Evolutionary conservation across 225 moss, liverwort and hornwort genomes (phyloP).

Genomic region (Polytrichum formosum): DNA sequence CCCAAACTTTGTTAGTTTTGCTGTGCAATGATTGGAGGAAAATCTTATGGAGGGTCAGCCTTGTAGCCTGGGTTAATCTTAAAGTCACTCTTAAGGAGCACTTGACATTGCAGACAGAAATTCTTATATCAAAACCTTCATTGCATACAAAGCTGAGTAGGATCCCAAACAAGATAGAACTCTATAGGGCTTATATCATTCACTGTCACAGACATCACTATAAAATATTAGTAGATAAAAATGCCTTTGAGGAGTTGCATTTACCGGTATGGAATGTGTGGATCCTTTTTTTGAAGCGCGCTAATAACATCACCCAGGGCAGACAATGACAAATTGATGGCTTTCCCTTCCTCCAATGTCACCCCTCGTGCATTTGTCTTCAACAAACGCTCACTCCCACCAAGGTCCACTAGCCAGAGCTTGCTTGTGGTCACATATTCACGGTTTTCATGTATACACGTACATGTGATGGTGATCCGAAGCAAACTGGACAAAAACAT

Average conservation of each 20-base stretch:
- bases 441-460: slow-evolving; percentile 6
- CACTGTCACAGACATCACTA: too few species aligned
- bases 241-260: not conserved
- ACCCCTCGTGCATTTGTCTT: slow-evolving; percentile 20
- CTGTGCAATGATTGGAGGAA: too few species aligned
- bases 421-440: slow-evolving; percentile 14
- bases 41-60: too few species aligned
- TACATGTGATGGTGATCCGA: slow-evolving; percentile 22
- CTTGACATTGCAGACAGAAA: too few species aligned
- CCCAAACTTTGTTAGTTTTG: not conserved
- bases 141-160: too few species aligned
- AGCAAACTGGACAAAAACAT: slow-evolving; percentile 5
- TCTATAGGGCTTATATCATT: too few species aligned
- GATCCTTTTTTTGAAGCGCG: slow-evolving; percentile 21
- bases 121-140: too few species aligned
- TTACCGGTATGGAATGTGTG: slow-evolving; percentile 22
- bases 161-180: too few species aligned
- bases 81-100: too few species aligned
- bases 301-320: slow-evolving; percentile 23
- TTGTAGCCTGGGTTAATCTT: too few species aligned
- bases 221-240: too few species aligned
- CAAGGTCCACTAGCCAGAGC: slow-evolving; percentile 24
- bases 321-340: slow-evolving; percentile 23
- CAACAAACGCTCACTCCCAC: slow-evolving; percentile 22
- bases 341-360: slow-evolving; percentile 22